Evolutionary conservation across 257 asterid genomes (phyloP), one percentile per base, ranked within the genome.

Genomic region (Verbena officinalis): DNA sequence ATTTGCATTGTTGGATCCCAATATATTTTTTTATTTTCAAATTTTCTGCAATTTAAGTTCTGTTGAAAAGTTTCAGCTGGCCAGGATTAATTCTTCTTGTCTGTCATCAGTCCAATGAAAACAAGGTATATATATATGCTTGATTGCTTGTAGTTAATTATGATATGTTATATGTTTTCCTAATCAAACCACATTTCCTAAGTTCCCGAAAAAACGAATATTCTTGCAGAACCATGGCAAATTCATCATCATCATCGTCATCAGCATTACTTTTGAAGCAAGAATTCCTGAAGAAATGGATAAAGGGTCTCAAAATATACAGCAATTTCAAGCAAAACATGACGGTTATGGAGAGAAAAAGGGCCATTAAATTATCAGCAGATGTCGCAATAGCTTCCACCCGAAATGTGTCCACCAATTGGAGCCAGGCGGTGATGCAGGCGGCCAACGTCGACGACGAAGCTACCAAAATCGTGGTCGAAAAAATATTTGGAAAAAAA

Each of bases 381-480:
- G 95, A 90, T 40, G 60, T 85, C 42, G 97, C 97, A n/a, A 87
- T 90, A 22, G 96, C 97, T 31, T 84, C 97, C 1, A 84, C 95
- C 3, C 69, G 86, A 65, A 75, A 53, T 15, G 56, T 72, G 5
- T 9, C 78, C 0, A 71, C 79, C 12, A 76, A 36, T 38, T 86
- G 97, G 96, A 81, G 93, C 46, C 83, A 69, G 3, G 78, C 89
- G 58, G 48, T 80, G 7, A 42, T 81, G n/a, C n/a, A n/a, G n/a
- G n/a, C n/a, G 48, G 73, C 81, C 30, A 66, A 58, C 39, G 81
- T 73, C 60, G 44, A 21, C 33, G 14, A 61, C 15, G 69, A 42
- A 24, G 34, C 77, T 1, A 63, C 65, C 45, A 52, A 70, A 67
- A 14, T 48, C 34, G 68, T 81, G 2, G 70, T 78, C 15, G 75